Evolutionary conservation across 1,284 basidiomycete species (phyloP).

Genomic region (Hymenochaete sp.): DNA sequence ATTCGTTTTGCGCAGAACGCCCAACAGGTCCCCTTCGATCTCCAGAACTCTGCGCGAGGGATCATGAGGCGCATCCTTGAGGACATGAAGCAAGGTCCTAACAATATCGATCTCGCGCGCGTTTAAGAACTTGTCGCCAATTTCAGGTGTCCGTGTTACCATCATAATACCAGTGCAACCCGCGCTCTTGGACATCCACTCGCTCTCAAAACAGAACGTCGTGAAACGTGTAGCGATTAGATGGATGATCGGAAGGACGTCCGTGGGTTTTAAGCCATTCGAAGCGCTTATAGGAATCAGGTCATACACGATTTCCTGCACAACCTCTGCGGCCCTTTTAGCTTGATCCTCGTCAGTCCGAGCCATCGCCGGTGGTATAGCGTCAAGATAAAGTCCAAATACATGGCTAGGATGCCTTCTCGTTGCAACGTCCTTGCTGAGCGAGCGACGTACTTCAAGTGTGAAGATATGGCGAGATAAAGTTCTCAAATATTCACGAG

Average conservation of each 20-base stretch:
- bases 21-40: slow-evolving; percentile 72
- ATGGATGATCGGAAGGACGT: slow-evolving; percentile 60
- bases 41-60: slow-evolving; percentile 77
- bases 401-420: slow-evolving; percentile 55
- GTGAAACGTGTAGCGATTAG: slow-evolving; percentile 76
- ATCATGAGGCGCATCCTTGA: slow-evolving; percentile 94
- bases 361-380: slow-evolving; percentile 63
- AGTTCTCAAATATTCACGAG: slow-evolving; percentile 58
- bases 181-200: slow-evolving; percentile 81
- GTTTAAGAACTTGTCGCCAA: slow-evolving; percentile 75
- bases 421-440: slow-evolving; percentile 42
- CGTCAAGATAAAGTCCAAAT: slow-evolving; percentile 68
- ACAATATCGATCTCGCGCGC: slow-evolving; percentile 90
- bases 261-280: slow-evolving; percentile 39
- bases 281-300: slow-evolving; percentile 49
- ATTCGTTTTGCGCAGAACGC: slow-evolving; percentile 54
- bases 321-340: slow-evolving; percentile 48
- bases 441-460: slow-evolving; percentile 50
- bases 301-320: slow-evolving; percentile 58
- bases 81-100: slow-evolving; percentile 84
- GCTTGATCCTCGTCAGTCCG: slow-evolving; percentile 55
- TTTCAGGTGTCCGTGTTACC: slow-evolving; percentile 60
- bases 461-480: slow-evolving; percentile 65
- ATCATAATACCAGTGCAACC: slow-evolving; percentile 80
- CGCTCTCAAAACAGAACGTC: slow-evolving; percentile 80